Conservation (phyloP, 257 asterid genomes). For the Agastache rugosa region DNA sequence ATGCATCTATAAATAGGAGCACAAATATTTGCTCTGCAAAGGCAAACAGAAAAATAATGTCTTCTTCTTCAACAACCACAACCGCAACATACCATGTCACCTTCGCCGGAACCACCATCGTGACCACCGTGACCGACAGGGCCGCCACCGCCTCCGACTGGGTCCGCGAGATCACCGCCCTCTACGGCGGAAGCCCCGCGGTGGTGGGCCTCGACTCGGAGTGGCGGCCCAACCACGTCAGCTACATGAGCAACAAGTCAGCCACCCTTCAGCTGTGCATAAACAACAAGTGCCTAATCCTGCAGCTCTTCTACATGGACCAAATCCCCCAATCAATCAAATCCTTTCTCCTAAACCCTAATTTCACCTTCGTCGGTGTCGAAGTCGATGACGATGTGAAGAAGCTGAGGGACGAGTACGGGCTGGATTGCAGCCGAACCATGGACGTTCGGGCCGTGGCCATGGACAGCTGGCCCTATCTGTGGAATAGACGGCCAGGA, state of each 20-base stretch:
- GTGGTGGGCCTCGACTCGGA: constrained; percentile 72
- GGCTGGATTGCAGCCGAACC: constrained; percentile 45
- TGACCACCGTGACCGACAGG: constrained; percentile 61
- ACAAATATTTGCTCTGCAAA: too few species aligned
- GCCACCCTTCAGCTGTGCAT: constrained; percentile 82
- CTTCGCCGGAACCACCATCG: constrained; percentile 57
- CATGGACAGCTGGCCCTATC: constrained; percentile 52
- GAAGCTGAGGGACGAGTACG: constrained; percentile 61
- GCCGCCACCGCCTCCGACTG: constrained; percentile 52
- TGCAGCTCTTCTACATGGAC: constrained; percentile 71
- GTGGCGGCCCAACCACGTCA: constrained; percentile 56
- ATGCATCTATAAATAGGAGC: too few species aligned
- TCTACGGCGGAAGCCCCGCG: constrained; percentile 34
- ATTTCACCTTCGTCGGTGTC: constrained; percentile 63
- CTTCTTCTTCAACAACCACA: background rate
- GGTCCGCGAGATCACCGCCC: constrained; percentile 46
- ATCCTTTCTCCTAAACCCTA: constrained; percentile 50
- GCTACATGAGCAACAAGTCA: constrained; percentile 54
- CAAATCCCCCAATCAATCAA: constrained; percentile 48
- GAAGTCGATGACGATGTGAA: constrained; percentile 56
- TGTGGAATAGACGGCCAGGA: constrained; percentile 53
- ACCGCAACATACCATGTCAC: constrained; percentile 45
- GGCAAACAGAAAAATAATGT: too few species aligned
- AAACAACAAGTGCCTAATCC: constrained; percentile 48
- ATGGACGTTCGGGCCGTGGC: constrained; percentile 51